Percentiles rank a stretch among this genome's conserved stretches.
Conservation (phyloP, 805 yeast genomes). For the Schwanniomyces yamadae region DNA sequence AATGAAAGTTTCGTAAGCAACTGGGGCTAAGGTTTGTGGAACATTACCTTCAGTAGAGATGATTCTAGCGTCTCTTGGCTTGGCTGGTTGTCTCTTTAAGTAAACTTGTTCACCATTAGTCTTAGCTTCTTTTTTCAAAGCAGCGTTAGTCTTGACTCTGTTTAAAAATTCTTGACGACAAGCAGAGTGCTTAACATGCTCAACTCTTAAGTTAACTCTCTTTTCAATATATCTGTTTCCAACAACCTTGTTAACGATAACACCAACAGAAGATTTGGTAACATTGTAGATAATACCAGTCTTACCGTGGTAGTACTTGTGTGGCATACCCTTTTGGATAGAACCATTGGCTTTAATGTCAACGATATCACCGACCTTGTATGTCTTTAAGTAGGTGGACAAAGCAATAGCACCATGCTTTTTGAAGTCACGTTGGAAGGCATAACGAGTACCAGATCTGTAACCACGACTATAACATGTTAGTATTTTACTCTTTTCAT, state of each 20-base stretch:
- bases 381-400: conserved; percentile 95
- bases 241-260: conserved; percentile 96
- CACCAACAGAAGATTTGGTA: conserved; percentile 98
- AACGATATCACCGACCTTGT: conserved; percentile 99
- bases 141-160: conserved; percentile 98
- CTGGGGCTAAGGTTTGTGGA: conserved; percentile 98
- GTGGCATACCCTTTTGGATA: conserved; percentile 99
- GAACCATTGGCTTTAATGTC: conserved; percentile 99
- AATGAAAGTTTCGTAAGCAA: conserved; percentile 99
- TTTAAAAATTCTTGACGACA: conserved; percentile 98
- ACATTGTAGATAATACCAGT: conserved; percentile 99
- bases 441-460: conserved; percentile 99
- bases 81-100: conserved; percentile 98
- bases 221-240: conserved; percentile 99
- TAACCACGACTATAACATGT: conserved; percentile 73
- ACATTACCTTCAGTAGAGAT: conserved; percentile 78
- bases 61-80: conserved; percentile 91
- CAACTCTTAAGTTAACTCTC: conserved; percentile 97
- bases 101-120: conserved; percentile 85
- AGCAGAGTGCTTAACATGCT: conserved; percentile 99
- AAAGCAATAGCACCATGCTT: conserved; percentile 91
- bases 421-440: conserved; percentile 99
- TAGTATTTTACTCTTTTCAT: conserved; percentile 17
- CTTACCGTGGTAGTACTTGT: conserved; percentile 99
- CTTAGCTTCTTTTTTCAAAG: conserved; percentile 90